These are phyloP conservation scores for Mycosarcoma maydis DNA, from an alignment of 1,284 basidiomycete genomes.

Conservation along the genomic window DNA sequence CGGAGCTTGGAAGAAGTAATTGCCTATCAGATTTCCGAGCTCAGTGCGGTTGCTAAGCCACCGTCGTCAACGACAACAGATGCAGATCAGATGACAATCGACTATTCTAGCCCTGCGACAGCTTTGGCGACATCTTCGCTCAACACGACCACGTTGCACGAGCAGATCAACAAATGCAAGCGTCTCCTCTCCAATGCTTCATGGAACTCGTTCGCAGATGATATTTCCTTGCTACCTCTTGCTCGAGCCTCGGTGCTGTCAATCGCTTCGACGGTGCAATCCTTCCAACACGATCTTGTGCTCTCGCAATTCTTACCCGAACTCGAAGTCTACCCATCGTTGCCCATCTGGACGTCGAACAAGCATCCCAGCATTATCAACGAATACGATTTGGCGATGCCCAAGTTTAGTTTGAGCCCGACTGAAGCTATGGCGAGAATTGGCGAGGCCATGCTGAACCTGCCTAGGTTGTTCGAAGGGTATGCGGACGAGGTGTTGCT, in stretches of 20 bases:
- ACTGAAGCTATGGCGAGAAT: conserved; percentile 87
- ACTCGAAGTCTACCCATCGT: conserved; percentile 77
- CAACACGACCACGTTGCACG: conserved; percentile 23
- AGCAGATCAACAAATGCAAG: conserved; percentile 19
- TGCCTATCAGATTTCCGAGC: conserved; percentile 37
- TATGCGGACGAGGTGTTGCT: conserved; percentile 90
- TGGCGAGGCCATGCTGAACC: conserved; percentile 89
- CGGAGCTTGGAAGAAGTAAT: conserved; percentile 20
- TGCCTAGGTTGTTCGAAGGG: conserved; percentile 91
- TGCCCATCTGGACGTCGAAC: conserved; percentile 74
- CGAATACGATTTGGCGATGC: conserved; percentile 79
- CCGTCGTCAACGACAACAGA: background rate
- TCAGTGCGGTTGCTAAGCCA: conserved; percentile 7
- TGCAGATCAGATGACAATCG: background rate
- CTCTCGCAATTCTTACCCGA: conserved; percentile 83
- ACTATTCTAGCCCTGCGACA: conserved; percentile 14
- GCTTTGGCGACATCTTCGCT: conserved; percentile 34
- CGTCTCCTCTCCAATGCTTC: conserved; percentile 15
- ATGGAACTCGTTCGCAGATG: conserved; percentile 12
- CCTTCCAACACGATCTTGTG: conserved; percentile 81
- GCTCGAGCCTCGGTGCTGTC: conserved; percentile 74
- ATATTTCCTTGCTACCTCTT: conserved; percentile 70
- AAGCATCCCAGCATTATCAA: conserved; percentile 43
- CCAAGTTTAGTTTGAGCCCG: conserved; percentile 90
- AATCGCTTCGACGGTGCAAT: conserved; percentile 80